Conservation (phyloP, 495 filamentous ascomycete genomes). For the Aspergillus leporis region DNA sequence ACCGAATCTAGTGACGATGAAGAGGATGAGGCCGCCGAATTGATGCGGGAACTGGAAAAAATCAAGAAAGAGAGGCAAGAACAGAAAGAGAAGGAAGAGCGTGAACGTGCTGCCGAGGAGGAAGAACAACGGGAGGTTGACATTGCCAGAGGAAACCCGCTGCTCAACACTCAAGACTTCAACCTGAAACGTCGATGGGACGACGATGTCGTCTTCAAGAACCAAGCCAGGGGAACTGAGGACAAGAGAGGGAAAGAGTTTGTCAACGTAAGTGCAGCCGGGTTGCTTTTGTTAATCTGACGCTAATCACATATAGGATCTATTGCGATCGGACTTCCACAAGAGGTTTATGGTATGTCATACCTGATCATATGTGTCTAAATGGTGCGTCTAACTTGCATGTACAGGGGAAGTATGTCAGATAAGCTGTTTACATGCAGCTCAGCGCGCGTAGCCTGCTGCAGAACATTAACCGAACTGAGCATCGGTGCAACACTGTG, state of each 20-base stretch:
- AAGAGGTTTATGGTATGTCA: conserved; percentile 88
- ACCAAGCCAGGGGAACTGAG: conserved; percentile 93
- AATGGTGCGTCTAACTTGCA: conserved; percentile 30
- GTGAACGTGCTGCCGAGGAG: conserved; percentile 72
- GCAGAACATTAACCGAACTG: background rate
- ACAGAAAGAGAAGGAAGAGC: conserved; percentile 83
- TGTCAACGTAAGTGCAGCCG: conserved; percentile 69
- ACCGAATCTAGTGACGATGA: conserved; percentile 61
- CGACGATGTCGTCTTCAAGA: conserved; percentile 99
- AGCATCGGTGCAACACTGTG: background rate
- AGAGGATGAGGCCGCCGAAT: conserved; percentile 86
- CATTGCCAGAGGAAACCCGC: conserved; percentile 89
- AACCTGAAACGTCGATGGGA: conserved; percentile 72
- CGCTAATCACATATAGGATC: conserved; percentile 58
- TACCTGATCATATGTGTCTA: conserved; percentile 7
- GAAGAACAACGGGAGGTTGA: conserved; percentile 81
- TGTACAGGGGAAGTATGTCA: conserved; percentile 66
- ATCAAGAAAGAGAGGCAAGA: conserved; percentile 89
- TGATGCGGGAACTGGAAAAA: conserved; percentile 91
- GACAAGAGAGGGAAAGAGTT: conserved; percentile 94
- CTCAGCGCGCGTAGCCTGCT: background rate
- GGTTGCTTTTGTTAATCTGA: background rate
- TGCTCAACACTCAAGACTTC: conserved; percentile 69
- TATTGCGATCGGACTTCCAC: conserved; percentile 94
- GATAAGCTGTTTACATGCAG: conserved; percentile 35